Base-by-base conservation (phyloP, 345 rosid genomes). In the Lepidium africanum region DNA sequence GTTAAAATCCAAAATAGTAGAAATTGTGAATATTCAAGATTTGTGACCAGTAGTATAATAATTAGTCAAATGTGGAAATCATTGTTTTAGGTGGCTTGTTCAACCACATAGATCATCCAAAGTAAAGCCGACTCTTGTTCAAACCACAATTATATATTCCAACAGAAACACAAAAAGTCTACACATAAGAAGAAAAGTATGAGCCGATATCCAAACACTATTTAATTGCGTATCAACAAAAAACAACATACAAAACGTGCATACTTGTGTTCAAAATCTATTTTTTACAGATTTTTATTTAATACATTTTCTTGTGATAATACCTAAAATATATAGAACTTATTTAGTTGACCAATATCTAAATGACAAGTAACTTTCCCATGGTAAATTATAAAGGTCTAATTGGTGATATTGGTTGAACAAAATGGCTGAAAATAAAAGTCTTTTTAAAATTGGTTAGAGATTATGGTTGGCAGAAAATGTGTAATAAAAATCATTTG, bases 61-160 rank as follows among this genome's bases (percentile, higher is more conserved):
- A 73, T 59, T 67, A 74, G 77, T 74, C 73, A 74, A 74, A 74
- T 57, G 68, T 67, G 62, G 21, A 66, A 51, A 59, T 74, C 73
- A 67, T 73, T 66, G 10, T 61, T 15, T 17, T 42, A 33, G 49
- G 56, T 74, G 56, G 68, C 73, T 67, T 43, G 57, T 59, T 73
- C 72, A 73, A 30, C 32, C 32, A 5, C 6, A 49, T 13, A 58
- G 17, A 65, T 9, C 54, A 57, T 40, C 23, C 38, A 73, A 57
- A 50, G 40, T 32, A 73, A 42, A 64, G 71, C 65, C 76, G 71
- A 57, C 71, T 21, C 11, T 6, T 60, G 9, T 56, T 73, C 77
- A 73, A 73, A 73, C 72, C 56, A 51, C 23, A 50, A 52, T 67
- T 74, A 52, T 74, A 52, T 67, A 59, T 52, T 74, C 49, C 62